Evolutionary conservation across 169 alveolate genomes (phyloP).

Genomic region (Plasmodium vinckei): DNA sequence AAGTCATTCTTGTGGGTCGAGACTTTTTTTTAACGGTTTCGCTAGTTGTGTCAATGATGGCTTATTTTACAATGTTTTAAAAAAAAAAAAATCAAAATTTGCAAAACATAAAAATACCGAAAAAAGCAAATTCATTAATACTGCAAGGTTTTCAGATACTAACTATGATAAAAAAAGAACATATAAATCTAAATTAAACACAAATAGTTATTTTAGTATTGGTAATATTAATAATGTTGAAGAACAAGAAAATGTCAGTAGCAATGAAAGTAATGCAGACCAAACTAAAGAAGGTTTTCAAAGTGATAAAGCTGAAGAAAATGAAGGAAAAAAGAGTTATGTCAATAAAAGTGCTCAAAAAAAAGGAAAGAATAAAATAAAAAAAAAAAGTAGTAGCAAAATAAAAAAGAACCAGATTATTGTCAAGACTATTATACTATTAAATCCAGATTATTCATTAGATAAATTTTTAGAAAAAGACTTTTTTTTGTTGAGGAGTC

Average conservation of each 20-base stretch:
- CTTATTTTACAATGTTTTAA: constrained; percentile 61
- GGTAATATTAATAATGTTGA: neutral
- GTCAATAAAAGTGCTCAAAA: neutral
- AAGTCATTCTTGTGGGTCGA: constrained; percentile 88
- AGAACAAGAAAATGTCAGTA: neutral
- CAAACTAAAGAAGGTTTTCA: neutral
- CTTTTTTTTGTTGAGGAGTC: constrained; percentile 86
- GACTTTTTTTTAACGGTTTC: constrained; percentile 86
- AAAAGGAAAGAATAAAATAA: neutral
- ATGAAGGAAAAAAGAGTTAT: neutral
- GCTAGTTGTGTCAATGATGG: constrained; percentile 63
- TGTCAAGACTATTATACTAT: constrained; percentile 84
- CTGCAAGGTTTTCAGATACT: neutral
- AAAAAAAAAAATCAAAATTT: constrained; percentile 15
- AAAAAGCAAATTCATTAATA: neutral
- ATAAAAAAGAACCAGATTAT: constrained; percentile 69
- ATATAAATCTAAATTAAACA: neutral
- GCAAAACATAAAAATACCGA: neutral
- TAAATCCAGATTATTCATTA: constrained; percentile 88
- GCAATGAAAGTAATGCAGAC: neutral
- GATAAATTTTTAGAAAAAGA: constrained; percentile 86
- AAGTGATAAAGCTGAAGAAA: no score
- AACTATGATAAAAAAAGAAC: neutral
- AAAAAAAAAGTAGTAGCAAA: neutral
- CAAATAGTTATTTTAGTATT: neutral